Conservation (phyloP, 345 rosid genomes). For the Populus nigra region DNA sequence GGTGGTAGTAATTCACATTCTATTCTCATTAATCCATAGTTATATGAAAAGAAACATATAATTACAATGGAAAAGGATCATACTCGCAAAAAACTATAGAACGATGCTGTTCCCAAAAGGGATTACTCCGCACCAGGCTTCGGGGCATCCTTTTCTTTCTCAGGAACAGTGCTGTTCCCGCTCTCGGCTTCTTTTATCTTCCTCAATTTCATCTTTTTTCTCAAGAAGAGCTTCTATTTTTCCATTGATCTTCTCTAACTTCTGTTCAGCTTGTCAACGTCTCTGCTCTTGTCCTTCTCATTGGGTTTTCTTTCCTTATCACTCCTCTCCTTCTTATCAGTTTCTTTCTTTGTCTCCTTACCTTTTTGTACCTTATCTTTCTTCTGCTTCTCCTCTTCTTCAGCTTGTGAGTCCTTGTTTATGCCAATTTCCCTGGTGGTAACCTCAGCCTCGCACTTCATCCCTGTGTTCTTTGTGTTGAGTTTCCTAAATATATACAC, state of each 20-base stretch:
- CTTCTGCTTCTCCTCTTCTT: conserved; percentile 32
- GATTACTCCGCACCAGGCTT: not conserved
- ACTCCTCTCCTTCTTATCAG: conserved; percentile 22
- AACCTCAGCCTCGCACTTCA: conserved; percentile 22
- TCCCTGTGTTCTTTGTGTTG: conserved; percentile 8
- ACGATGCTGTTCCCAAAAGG: not conserved
- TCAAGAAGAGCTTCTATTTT: conserved; percentile 50
- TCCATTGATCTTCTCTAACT: conserved; percentile 56
- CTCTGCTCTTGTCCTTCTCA: conserved; percentile 45
- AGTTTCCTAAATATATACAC: too few relatives aligned
- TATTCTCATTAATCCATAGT: not conserved
- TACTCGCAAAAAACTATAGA: not conserved
- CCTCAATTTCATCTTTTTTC: conserved; percentile 49
- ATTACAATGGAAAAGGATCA: not conserved
- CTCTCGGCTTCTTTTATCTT: conserved; percentile 60
- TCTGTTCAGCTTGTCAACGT: conserved; percentile 42
- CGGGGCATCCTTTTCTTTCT: conserved; percentile 16
- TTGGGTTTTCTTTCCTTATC: conserved; percentile 51
- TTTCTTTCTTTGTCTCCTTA: conserved; percentile 26
- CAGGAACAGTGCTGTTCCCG: conserved; percentile 12
- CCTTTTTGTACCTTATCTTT: conserved; percentile 21
- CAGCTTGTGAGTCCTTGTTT: conserved; percentile 23
- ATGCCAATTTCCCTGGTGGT: conserved; percentile 29
- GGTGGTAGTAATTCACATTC: not conserved
- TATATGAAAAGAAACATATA: not conserved